Conservation (phyloP, 1,139 yeast genomes). For the Candida albicans region DNA sequence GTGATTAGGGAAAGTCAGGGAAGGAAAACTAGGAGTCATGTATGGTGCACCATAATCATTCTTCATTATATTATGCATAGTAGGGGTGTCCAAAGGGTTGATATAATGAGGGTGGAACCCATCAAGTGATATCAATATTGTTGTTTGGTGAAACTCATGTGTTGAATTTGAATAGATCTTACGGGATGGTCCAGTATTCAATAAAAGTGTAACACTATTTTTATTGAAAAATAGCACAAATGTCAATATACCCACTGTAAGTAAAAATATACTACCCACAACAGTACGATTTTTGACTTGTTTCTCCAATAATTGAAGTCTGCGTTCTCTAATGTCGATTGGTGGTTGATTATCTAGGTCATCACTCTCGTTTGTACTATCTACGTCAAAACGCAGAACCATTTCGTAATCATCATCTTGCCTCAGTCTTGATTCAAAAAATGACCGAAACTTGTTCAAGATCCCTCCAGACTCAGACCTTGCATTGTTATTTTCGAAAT, state of each 20-base stretch:
- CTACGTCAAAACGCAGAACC: slow-evolving; percentile 11
- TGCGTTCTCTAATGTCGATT: slow-evolving; percentile 14
- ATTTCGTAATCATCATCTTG: slow-evolving; percentile 15
- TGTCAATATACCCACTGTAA: slow-evolving; percentile 8
- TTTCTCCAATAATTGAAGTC: slow-evolving; percentile 14
- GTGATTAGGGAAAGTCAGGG: slow-evolving; percentile 88
- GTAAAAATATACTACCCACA: slow-evolving; percentile 10
- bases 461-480: slow-evolving; percentile 2
- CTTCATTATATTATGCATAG: slow-evolving; percentile 55
- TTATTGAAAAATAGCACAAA: slow-evolving; percentile 8
- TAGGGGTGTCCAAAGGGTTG: slow-evolving; percentile 66
- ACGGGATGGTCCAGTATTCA: neutral
- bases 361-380: slow-evolving; percentile 8
- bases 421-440: slow-evolving; percentile 7
- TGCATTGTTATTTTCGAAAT: slow-evolving; percentile 20
- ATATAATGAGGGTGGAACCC: slow-evolving; percentile 93
- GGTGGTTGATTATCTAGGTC: slow-evolving; percentile 8
- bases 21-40: slow-evolving; percentile 85
- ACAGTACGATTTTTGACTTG: slow-evolving; percentile 14
- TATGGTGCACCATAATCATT: slow-evolving; percentile 72
- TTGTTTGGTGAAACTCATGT: slow-evolving; percentile 70
- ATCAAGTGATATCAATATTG: slow-evolving; percentile 74
- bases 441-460: slow-evolving; percentile 10
- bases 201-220: neutral
- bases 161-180: slow-evolving; percentile 62